These are phyloP conservation scores for Penicillium thymicola DNA, from an alignment of 2,329 filamentous ascomycete species.

Conservation along the genomic window DNA sequence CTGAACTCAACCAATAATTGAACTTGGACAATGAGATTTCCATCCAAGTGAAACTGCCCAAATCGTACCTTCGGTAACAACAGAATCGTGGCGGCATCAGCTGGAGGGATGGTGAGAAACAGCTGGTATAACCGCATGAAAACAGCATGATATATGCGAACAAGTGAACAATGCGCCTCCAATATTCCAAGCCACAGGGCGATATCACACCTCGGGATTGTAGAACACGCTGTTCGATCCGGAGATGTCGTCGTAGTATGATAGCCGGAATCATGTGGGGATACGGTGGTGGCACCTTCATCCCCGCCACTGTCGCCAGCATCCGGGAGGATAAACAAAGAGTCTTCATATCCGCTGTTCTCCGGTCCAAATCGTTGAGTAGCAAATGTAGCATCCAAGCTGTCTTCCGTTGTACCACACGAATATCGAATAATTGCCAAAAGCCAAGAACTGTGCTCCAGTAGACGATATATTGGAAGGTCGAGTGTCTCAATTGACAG, in stretches of 20 bases:
- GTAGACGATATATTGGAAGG: constrained; percentile 16
- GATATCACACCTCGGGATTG: not conserved
- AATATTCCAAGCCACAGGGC: constrained; percentile 13
- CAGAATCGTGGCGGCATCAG: constrained; percentile 10
- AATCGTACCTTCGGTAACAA: constrained; percentile 11
- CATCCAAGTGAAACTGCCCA: constrained; percentile 10
- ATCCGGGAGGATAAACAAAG: not conserved
- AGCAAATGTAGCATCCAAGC: too few species aligned
- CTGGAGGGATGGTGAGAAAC: constrained; percentile 14
- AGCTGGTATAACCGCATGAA: constrained; percentile 19
- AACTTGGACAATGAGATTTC: constrained; percentile 8
- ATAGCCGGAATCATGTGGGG: constrained; percentile 14
- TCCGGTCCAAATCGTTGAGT: not conserved
- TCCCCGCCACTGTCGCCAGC: not conserved
- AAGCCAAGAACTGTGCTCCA: constrained; percentile 16
- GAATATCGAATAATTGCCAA: constrained; percentile 11
- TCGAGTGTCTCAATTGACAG: constrained; percentile 7
- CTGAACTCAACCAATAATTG: constrained; percentile 13
- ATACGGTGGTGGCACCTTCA: not conserved
- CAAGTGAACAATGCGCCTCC: constrained; percentile 15
- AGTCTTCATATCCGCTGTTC: not conserved
- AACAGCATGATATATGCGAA: constrained; percentile 14
- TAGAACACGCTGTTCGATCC: not conserved
- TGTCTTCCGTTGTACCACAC: not conserved
- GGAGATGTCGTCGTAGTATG: constrained; percentile 2